phyloP scores from a whole-genome alignment of 331 rosid species.

The Malus hybrid region DNA sequence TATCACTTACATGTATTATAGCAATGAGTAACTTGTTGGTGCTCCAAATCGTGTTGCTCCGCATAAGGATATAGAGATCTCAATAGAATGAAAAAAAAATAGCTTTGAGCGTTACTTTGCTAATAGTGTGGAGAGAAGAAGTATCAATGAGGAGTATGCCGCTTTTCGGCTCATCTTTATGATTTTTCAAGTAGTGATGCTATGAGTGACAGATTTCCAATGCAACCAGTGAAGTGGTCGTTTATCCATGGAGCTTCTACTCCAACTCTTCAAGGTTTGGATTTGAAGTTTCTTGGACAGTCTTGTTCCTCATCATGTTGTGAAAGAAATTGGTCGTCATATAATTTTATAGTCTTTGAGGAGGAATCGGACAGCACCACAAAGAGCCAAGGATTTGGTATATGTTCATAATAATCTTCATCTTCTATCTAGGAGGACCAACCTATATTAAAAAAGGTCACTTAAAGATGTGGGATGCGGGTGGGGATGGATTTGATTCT shows the following conservation, averaged over 20 bases:
- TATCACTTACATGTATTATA: not conserved
- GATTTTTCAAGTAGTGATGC: not conserved
- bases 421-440: too few relatives aligned
- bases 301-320: not conserved
- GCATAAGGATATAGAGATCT: not conserved
- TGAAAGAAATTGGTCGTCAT: not conserved
- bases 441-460: not conserved
- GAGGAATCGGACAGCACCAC: not conserved
- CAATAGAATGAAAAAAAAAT: not conserved
- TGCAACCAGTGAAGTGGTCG: not conserved
- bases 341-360: not conserved
- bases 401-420: too few relatives aligned
- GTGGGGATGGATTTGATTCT: not conserved
- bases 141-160: too few relatives aligned
- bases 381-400: not conserved
- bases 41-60: not conserved
- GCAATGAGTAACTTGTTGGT: not conserved
- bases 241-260: not conserved
- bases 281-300: not conserved
- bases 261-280: not conserved
- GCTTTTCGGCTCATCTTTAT: too few relatives aligned
- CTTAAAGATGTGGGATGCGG: not conserved
- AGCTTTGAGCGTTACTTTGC: too few relatives aligned
- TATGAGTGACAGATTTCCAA: not conserved
- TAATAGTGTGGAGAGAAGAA: not conserved